Conservation (phyloP, 352 stramenopile genomes). For the Globisporangium carolinianum region DNA sequence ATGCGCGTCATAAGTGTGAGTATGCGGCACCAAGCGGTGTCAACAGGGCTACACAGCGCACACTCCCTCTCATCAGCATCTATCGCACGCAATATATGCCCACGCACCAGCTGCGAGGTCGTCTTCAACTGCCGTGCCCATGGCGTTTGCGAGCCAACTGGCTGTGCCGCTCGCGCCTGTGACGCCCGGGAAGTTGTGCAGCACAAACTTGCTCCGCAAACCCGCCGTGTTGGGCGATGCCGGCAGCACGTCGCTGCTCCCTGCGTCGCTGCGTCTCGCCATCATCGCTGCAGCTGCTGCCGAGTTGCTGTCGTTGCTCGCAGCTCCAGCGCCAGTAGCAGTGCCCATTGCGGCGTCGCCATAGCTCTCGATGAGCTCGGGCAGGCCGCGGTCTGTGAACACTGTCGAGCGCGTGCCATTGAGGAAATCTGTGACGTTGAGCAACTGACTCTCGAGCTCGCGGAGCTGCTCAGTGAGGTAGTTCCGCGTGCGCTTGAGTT, state of each 20-base stretch:
- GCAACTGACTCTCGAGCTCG: constrained; percentile 53
- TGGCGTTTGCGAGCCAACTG: constrained; percentile 16
- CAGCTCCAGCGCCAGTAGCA: not conserved
- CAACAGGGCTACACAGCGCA: no score
- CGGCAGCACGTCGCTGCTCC: not conserved
- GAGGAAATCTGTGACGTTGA: constrained; percentile 55
- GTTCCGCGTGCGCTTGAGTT: constrained; percentile 52
- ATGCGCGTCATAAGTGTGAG: not conserved
- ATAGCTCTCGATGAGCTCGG: constrained; percentile 5
- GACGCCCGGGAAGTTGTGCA: constrained; percentile 13
- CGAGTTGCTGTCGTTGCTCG: not conserved
- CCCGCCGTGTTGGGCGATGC: constrained; percentile 13
- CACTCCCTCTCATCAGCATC: no score
- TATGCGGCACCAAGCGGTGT: not conserved
- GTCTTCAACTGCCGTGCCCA: constrained; percentile 48
- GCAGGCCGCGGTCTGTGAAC: constrained; percentile 22
- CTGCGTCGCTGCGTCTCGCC: not conserved
- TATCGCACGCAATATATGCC: no score
- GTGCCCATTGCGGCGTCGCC: not conserved
- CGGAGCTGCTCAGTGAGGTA: constrained; percentile 50
- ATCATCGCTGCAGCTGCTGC: not conserved
- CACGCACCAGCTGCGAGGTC: constrained; percentile 47
- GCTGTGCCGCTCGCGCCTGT: constrained; percentile 14
- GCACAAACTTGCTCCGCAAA: constrained; percentile 15
- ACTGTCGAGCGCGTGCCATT: constrained; percentile 34